Percentiles rank a stretch among this genome's conserved stretches.
Evolutionary conservation across 495 filamentous ascomycete genomes (phyloP).

Genomic region (Daldinia childiae): DNA sequence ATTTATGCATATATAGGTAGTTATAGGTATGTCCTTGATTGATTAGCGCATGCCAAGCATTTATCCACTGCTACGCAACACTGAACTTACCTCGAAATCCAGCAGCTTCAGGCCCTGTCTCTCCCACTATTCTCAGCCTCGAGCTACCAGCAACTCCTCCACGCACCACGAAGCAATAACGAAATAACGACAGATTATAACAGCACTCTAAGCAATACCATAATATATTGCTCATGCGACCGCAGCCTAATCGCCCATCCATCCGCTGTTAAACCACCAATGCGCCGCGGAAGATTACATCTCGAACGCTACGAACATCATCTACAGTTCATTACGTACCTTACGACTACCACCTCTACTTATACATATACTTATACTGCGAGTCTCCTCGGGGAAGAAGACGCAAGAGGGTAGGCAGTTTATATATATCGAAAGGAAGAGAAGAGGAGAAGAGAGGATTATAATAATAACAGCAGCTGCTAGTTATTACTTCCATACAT

Average conservation of each 20-base stretch:
- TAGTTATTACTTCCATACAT: too few relatives aligned
- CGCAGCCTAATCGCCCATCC: not conserved
- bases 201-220: not conserved
- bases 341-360: too few relatives aligned
- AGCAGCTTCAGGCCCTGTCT: conserved; percentile 22
- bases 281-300: conserved; percentile 15
- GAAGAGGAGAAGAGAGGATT: not conserved
- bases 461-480: not conserved
- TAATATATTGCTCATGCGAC: not conserved
- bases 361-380: not conserved
- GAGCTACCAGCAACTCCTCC: conserved; percentile 1
- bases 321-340: not conserved
- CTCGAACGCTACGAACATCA: not conserved
- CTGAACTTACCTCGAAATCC: too few relatives aligned
- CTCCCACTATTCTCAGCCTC: conserved; percentile 33
- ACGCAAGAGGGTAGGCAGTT: not conserved
- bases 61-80: too few relatives aligned
- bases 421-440: not conserved
- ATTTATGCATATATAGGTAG: not conserved
- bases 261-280: not conserved
- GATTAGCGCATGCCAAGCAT: too few relatives aligned
- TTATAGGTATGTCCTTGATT: too few relatives aligned
- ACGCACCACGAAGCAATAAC: not conserved
- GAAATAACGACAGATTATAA: not conserved
- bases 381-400: not conserved